Evolutionary conservation across 345 rosid genomes (phyloP), one percentile per base, ranked within the genome.

Genomic region (Eucalyptus pumila): DNA sequence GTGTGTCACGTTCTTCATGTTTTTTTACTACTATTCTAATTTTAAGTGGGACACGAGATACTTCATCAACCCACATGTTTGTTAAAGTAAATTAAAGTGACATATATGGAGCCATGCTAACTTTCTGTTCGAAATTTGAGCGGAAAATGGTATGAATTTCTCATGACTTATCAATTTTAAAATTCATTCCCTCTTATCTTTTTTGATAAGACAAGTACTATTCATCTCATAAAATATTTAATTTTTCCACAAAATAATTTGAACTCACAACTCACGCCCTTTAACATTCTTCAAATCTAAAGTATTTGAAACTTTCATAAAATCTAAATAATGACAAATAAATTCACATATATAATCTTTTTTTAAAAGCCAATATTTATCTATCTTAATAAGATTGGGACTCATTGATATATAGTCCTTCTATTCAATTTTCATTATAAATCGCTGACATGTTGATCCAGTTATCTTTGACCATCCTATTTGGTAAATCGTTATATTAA

Each of bases 361-460:
- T 54, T 56, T 10, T 60, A 6, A 60, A 60, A 27, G 67, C n/a
- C 30, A 60, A 60, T 27, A 60, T 60, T 60, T 60, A 10, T 23
- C 62, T 10, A 56, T 24, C 27, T 24, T 56, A 56, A 56, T 56
- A 56, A 24, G 30, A 23, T 56, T 9, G 30, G 67, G 32, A 26
- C 14, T 12, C 7, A 60, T 60, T 27, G 32, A 27, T 12, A 60
- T 60, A 60, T 60, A 60, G 32, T 12, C 67, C 2, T 27, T 60
- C 14, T 11, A 12, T 26, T 60, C 67, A 6, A 60, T 65, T 65
- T 30, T 65, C 37, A 6, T 7, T 27, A 30, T 13, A 30, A 65
- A 65, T 65, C 5, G 5, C 2, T 14, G 0, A 14, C 5, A 4
- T 65, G 9, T 14, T 15, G 14, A 4, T 30, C 10, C 0, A 65